Evolutionary conservation across 2,329 filamentous ascomycete species (phyloP), one percentile per base, ranked within the genome.

Genomic region (Zasmidium citrigriseum): DNA sequence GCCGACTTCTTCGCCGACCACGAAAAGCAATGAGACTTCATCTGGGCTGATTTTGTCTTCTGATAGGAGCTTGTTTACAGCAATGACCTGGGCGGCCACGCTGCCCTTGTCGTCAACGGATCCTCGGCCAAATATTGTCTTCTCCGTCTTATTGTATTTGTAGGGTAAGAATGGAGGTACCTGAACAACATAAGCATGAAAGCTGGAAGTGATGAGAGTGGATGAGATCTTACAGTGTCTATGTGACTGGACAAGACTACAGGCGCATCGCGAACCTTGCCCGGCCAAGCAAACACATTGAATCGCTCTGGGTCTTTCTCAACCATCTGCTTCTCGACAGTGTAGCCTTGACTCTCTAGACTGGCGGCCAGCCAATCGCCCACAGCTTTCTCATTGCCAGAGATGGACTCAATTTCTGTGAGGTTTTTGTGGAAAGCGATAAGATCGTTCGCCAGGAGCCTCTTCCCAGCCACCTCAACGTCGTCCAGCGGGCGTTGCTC

Each of bases 201-300:
- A 7, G 1, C 18, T 16, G 27, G 2, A 10, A n/a, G n/a, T n/a
- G n/a, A 34, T 14, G 27, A 34, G 27, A 34, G 7, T 41, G 18
- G 12, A 41, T 41, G 14, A 34, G 27, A 7, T 34, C 68, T 78
- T 44, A 85, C 85, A 2, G 84, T 86, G 68, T 97, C 93, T 67
- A 96, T 93, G 72, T 96, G 92, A 57, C 88, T 92, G 1, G 87
- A 87, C 1, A 93, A 75, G n/a, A 91, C 77, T 11, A 90, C 78
- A 29, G 81, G 82, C 1, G 86, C 83, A 10, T 81, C 76, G 38
- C 81, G 78, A 16, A 75, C 73, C 48, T 75, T 72, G 22, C 76
- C 76, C 1, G 78, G 75, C 60, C 84, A 91, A 1, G 92, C 92
- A 44, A 93, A 78, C 50, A 96, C 80, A 68, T 96, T 96, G 79